phyloP scores from a whole-genome alignment of 306 rosid species.

The Acacia confusa region DNA sequence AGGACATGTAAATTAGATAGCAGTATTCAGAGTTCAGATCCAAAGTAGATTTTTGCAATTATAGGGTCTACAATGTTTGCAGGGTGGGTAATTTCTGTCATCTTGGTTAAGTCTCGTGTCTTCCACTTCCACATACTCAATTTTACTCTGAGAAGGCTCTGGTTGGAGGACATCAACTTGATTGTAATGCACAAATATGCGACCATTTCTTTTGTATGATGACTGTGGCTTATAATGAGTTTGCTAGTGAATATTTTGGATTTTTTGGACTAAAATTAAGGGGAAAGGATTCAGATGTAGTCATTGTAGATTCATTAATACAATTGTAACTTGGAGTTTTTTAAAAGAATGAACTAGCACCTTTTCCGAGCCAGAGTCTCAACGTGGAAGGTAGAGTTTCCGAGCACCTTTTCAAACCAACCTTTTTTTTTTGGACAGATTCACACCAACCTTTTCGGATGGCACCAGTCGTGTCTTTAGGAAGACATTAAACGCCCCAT shows the following conservation, averaged over 20 bases:
- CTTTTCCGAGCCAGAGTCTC: too few relatives aligned
- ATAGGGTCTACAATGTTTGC: background rate
- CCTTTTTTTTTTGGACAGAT: too few relatives aligned
- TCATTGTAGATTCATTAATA: too few relatives aligned
- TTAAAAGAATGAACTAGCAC: too few relatives aligned
- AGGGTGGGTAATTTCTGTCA: background rate
- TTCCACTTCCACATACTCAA: background rate
- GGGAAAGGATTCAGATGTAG: too few relatives aligned
- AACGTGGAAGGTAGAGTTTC: too few relatives aligned
- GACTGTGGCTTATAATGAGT: background rate
- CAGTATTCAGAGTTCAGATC: constrained; percentile 26
- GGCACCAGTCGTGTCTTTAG: too few relatives aligned
- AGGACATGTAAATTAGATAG: constrained; percentile 50
- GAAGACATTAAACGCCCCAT: too few relatives aligned
- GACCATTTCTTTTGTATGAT: background rate
- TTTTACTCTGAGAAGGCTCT: background rate
- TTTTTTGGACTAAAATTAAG: too few relatives aligned
- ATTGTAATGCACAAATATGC: constrained; percentile 10
- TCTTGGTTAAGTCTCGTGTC: constrained; percentile 8
- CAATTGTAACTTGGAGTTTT: too few relatives aligned
- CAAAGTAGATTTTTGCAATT: constrained; percentile 15
- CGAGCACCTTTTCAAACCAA: too few relatives aligned
- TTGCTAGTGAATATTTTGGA: background rate
- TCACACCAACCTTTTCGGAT: too few relatives aligned
- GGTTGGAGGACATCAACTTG: background rate